Conservation (phyloP, 1,284 basidiomycete species). For the Stygiomarasmius scandens region DNA sequence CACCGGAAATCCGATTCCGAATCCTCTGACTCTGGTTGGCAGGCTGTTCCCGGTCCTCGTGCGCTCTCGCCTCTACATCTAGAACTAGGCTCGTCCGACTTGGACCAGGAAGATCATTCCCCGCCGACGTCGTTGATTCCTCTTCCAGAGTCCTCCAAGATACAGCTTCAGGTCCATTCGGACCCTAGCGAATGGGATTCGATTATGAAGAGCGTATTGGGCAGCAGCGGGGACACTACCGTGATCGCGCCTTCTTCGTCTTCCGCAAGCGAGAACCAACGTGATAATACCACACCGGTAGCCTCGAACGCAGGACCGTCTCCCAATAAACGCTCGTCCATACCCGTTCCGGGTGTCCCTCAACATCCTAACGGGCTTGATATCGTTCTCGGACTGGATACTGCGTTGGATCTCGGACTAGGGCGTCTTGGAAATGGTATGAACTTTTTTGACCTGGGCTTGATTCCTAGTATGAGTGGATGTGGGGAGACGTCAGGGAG, state of each 20-base stretch:
- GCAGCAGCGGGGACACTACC: too few species aligned
- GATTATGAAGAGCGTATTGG: slow-evolving; percentile 40
- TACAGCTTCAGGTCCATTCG: slow-evolving; percentile 35
- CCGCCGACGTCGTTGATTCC: slow-evolving; percentile 7
- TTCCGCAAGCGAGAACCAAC: too few species aligned
- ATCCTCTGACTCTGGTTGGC: slow-evolving; percentile 18
- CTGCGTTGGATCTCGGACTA: slow-evolving; percentile 39
- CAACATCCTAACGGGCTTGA: slow-evolving; percentile 35
- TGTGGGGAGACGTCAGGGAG: slow-evolving; percentile 24
- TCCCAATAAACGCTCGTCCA: slow-evolving; percentile 6
- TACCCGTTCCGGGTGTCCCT: slow-evolving; percentile 28
- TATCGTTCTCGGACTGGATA: slow-evolving; percentile 36
- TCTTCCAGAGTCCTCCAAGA: slow-evolving; percentile 25
- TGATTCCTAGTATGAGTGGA: slow-evolving; percentile 25
- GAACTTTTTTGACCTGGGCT: slow-evolving; percentile 39
- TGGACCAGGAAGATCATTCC: background rate
- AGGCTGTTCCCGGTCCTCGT: slow-evolving; percentile 1
- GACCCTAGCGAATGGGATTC: slow-evolving; percentile 43
- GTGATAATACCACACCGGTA: slow-evolving; percentile 12
- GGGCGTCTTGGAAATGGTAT: slow-evolving; percentile 33
- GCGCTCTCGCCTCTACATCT: slow-evolving; percentile 11
- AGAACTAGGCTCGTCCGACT: slow-evolving; percentile 10
- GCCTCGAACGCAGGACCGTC: slow-evolving; percentile 8
- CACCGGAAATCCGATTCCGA: slow-evolving; percentile 39
- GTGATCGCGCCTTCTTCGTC: too few species aligned